A percentile compares a stretch with the other conserved stretches of the same genome.
Evolutionary conservation across 176 grass and related monocot genomes (phyloP).

Genomic region (Raddia guianensis): DNA sequence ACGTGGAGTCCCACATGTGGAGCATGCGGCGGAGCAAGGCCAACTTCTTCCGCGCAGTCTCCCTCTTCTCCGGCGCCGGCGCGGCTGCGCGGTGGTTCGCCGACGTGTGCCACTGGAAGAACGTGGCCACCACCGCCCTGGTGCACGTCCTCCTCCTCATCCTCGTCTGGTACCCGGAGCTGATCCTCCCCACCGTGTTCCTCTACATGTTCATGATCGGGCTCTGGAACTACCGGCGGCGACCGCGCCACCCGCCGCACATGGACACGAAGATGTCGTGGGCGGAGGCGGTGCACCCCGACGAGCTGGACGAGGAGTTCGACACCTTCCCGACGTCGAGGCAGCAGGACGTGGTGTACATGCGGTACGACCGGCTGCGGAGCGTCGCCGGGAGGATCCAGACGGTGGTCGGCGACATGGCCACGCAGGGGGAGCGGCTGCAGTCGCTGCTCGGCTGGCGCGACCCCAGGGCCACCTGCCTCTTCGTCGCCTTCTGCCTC

Average conservation of each 20-base stretch:
- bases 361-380: constrained; percentile 81
- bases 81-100: constrained; percentile 60
- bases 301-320: constrained; percentile 96
- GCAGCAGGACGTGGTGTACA: constrained; percentile 66
- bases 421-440: constrained; percentile 85
- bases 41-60: constrained; percentile 90
- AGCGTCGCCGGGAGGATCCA: constrained; percentile 88
- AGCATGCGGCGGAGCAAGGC: constrained; percentile 98
- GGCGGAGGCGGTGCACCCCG: constrained; percentile 68
- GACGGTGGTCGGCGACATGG: constrained; percentile 87
- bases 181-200: constrained; percentile 88
- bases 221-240: constrained; percentile 70
- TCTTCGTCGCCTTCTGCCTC: constrained; percentile 78
- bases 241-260: constrained; percentile 77
- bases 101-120: constrained; percentile 82
- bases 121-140: constrained; percentile 72
- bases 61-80: constrained; percentile 53
- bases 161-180: constrained; percentile 86
- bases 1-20: constrained; percentile 93
- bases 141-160: constrained; percentile 85
- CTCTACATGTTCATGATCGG: constrained; percentile 97
- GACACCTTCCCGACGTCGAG: constrained; percentile 85
- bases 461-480: constrained; percentile 73
- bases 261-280: constrained; percentile 86
- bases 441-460: constrained; percentile 79